Evolutionary conservation across 148 eudicot species (phyloP), one percentile per base, ranked within the genome.

Genomic region (Agrostemma githago): DNA sequence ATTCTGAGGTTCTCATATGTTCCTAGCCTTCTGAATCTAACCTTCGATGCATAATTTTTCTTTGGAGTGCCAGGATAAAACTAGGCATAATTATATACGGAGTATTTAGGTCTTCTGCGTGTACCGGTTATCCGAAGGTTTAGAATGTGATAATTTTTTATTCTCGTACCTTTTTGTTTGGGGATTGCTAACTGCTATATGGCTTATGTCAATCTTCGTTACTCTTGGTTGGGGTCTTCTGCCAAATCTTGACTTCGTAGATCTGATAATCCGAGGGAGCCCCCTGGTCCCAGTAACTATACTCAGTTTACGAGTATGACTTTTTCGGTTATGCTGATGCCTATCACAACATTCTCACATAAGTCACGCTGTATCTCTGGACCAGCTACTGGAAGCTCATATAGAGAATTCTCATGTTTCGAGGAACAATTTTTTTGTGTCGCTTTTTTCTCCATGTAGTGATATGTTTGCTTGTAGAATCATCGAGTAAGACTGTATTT

Each of bases 311-410:
- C 53, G 51, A n/a, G 41, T 26, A 66, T 41, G 70, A 4, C 6
- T 17, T 68, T 12, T 14, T 42, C 19, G 71, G 39, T 15, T 68
- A 68, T 68, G 40, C 58, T 46, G 39, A 68, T 68, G 58, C 58
- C 51, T 19, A 12, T 0, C 4, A 21, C 38, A 20, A 19, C 17
- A 9, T 8, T 20, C 5, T 20, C 15, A 44, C 56, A 43, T 67
- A 44, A 48, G 58, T 48, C 40, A 0, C 20, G 40, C 11, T 68
- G 59, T 68, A 10, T 20, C 16, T 44, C 58, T 68, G 53, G 54
- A 46, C 37, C 59, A 51, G 17, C 40, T 53, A 19, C 43, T 62
- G 54, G 20, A n/a, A 51, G 74, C 69, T 61, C 58, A 69, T 64
- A 8, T 40, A 37, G 20, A 38, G n/a, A 6, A 46, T 73, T 61